phyloP scores from a whole-genome alignment of 2,329 filamentous ascomycete genomes.

The Sarocladium brachiariae region DNA sequence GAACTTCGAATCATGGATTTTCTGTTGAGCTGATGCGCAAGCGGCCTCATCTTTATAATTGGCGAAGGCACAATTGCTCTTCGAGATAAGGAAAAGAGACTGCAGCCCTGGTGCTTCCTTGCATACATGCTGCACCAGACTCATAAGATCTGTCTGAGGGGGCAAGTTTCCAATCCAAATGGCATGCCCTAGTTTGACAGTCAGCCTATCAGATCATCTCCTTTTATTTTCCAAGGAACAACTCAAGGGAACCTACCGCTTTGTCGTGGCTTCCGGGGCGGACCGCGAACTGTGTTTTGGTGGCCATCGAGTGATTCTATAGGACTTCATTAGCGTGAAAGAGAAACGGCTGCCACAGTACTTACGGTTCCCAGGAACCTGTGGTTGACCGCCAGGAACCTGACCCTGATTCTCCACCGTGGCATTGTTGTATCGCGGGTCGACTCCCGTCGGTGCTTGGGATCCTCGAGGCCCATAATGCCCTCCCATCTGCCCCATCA shows the following conservation, averaged over 20 bases:
- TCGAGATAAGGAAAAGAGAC: slow-evolving; percentile 88
- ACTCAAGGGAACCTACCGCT: too few species aligned
- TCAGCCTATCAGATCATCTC: too few species aligned
- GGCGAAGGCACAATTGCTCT: slow-evolving; percentile 95
- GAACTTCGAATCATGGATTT: slow-evolving; percentile 87
- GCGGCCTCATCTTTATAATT: slow-evolving; percentile 80
- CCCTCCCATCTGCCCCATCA: slow-evolving; percentile 2
- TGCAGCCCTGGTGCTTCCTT: slow-evolving; percentile 72
- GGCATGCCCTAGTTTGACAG: slow-evolving; percentile 57
- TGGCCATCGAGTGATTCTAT: not conserved
- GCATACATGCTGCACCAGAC: slow-evolving; percentile 86
- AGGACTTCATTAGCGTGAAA: not conserved
- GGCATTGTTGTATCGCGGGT: not conserved
- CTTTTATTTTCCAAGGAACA: too few species aligned
- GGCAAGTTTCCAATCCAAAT: slow-evolving; percentile 96
- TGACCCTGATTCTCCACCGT: not conserved
- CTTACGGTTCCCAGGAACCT: not conserved
- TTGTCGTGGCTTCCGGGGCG: slow-evolving; percentile 42
- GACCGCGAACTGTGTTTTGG: slow-evolving; percentile 25
- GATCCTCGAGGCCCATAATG: not conserved
- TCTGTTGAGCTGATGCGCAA: slow-evolving; percentile 69
- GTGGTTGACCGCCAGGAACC: not conserved
- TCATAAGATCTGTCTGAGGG: slow-evolving; percentile 72
- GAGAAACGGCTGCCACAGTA: not conserved
- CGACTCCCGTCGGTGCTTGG: not conserved